phyloP scores from a whole-genome alignment of 139 green algal species.

The Diplosphaera chodatii region DNA sequence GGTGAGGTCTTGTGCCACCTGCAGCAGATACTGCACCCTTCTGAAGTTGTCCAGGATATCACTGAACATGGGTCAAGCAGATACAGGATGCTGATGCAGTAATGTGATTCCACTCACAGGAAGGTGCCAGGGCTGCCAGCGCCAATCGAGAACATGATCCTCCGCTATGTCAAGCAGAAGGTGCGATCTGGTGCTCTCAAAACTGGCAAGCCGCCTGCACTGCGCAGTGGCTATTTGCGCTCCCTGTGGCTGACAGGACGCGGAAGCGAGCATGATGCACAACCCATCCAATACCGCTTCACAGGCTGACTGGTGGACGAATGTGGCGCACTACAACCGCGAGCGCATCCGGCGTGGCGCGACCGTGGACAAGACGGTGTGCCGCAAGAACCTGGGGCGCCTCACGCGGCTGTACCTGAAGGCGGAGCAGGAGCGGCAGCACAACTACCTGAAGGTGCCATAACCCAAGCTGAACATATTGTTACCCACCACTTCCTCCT shows the following conservation, averaged over 20 bases:
- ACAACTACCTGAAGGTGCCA: slow-evolving; percentile 98
- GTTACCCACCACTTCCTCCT: no score
- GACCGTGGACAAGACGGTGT: slow-evolving; percentile 99
- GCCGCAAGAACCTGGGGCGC: slow-evolving; percentile 98
- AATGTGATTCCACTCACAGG: no score
- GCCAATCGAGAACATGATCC: slow-evolving; percentile 99
- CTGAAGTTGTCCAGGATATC: no score
- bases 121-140: slow-evolving; percentile 89
- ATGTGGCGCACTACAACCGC: slow-evolving; percentile 99
- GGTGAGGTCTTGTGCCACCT: slow-evolving; percentile 39
- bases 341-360: slow-evolving; percentile 97
- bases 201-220: no score
- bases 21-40: no score
- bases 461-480: neutral
- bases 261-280: no score
- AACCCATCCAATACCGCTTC: no score
- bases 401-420: slow-evolving; percentile 98
- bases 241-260: no score
- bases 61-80: no score
- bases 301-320: slow-evolving; percentile 97
- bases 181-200: neutral
- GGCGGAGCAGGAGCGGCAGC: slow-evolving; percentile 96
- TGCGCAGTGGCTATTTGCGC: no score
- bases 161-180: slow-evolving; percentile 99
- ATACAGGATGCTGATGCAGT: no score